These are phyloP conservation scores for Penicillium soppii DNA, from an alignment of 495 filamentous ascomycete genomes.

Conservation along the genomic window DNA sequence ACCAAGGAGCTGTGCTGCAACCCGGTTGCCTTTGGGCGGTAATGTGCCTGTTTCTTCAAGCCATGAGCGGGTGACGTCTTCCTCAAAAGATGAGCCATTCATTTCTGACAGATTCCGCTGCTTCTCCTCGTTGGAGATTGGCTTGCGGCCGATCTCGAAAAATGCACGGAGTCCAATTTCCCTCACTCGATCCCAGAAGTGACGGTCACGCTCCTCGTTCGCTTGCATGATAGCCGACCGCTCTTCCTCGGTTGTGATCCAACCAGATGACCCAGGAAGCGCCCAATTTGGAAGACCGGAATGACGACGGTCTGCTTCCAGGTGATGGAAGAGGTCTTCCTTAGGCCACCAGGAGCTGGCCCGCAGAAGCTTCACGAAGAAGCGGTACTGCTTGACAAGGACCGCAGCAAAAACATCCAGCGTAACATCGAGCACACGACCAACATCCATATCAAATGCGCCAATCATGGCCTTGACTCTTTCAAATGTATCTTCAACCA, in stretches of 20 bases:
- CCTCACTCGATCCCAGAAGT: constrained; percentile 81
- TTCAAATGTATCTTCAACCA: constrained; percentile 69
- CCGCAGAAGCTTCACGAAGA: constrained; percentile 88
- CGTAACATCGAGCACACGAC: constrained; percentile 88
- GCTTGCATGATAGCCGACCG: constrained; percentile 47
- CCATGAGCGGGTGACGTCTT: constrained; percentile 63
- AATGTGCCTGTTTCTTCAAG: constrained; percentile 74
- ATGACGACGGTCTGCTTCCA: constrained; percentile 34
- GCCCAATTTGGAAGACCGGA: constrained; percentile 79
- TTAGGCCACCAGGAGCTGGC: constrained; percentile 97
- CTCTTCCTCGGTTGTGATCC: constrained; percentile 62
- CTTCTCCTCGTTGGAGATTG: constrained; percentile 48
- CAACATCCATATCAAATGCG: constrained; percentile 91
- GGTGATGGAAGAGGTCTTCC: constrained; percentile 34
- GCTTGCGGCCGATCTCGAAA: constrained; percentile 76
- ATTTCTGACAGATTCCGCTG: constrained; percentile 44
- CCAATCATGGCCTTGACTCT: constrained; percentile 88
- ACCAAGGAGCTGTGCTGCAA: constrained; percentile 90
- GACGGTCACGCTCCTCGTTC: constrained; percentile 62
- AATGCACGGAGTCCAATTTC: constrained; percentile 76
- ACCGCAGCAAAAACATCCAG: constrained; percentile 85
- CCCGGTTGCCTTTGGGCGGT: constrained; percentile 80
- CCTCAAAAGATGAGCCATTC: constrained; percentile 40
- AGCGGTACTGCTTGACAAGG: constrained; percentile 79
- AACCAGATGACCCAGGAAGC: constrained; percentile 61